Evolutionary conservation across 2,329 filamentous ascomycete genomes (phyloP), one percentile per base, ranked within the genome.

Genomic region (Colletotrichum spinosum): DNA sequence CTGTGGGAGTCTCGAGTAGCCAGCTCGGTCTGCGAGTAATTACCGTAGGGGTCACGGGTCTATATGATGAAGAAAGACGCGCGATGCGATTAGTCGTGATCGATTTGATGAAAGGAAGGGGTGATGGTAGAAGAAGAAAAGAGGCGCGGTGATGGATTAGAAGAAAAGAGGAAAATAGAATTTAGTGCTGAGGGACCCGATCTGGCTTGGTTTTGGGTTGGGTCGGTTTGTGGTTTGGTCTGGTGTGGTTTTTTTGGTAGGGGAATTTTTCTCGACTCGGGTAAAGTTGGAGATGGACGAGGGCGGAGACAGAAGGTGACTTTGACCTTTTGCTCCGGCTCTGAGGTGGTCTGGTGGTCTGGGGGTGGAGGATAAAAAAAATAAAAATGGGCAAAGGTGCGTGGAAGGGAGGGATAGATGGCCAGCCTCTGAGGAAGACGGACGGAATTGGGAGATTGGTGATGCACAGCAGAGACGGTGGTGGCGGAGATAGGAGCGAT

Each of bases 1-100:
- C 75, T 64, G 55, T 76, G 73, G 62, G 74, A 78, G 48, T 82
- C 73, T 59, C 57, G 75, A 67, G 75, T 72, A 25, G 77, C 70
- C 53, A 74, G 69, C 68, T 76, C 72, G 46, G 81, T 65, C 68
- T 77, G 76, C 52, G 80, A 73, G 74, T 86, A 84, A 45, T 59
- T 67, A 60, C 73, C 75, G 77, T 86, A 86, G 38, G 81, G 74
- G 69, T 87, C 85, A 73, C 80, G 84, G 72, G 77, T 75, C 84
- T 86, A 73, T 70, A 69, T 70, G 65, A 60, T 61, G 70, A 59
- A 46, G 60, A 37, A 65, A 55, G 55, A 65, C 53, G 69, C 37
- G 64, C 51, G 62, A 60, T 62, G 55, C 66, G 61, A 67, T 59
- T 60, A 63, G 38, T 55, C 8, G 66, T 65, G 39, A 59, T 49